Conservation (phyloP, 768 basidiomycete genomes). For the Kwoniella europaea region DNA sequence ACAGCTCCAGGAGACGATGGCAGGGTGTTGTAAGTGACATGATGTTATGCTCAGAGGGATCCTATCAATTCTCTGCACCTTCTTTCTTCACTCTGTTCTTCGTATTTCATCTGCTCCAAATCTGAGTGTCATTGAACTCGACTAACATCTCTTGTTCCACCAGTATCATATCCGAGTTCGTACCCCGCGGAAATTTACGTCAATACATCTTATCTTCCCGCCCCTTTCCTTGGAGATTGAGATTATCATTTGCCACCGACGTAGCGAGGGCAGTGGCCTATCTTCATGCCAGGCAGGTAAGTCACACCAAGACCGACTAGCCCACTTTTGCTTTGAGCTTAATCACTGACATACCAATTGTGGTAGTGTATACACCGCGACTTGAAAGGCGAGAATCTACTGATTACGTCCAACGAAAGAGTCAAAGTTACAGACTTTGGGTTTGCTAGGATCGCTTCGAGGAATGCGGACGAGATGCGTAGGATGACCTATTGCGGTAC, state of each 20-base stretch:
- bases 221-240: slow-evolving; percentile 89
- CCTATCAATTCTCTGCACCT: too few species aligned
- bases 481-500: slow-evolving; percentile 61
- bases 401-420: slow-evolving; percentile 91
- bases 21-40: slow-evolving; percentile 58
- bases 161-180: slow-evolving; percentile 91
- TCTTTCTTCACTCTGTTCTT: background rate
- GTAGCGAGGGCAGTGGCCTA: slow-evolving; percentile 94
- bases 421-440: slow-evolving; percentile 99
- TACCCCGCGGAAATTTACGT: slow-evolving; percentile 75
- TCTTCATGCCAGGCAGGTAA: slow-evolving; percentile 82
- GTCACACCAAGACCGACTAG: background rate
- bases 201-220: slow-evolving; percentile 78
- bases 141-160: slow-evolving; percentile 57
- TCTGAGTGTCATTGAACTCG: background rate
- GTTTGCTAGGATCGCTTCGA: slow-evolving; percentile 90
- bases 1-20: slow-evolving; percentile 50
- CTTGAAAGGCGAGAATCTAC: slow-evolving; percentile 94
- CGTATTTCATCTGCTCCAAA: slow-evolving; percentile 40
- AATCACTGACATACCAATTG: background rate
- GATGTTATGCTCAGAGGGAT: slow-evolving; percentile 34
- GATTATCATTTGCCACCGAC: slow-evolving; percentile 93
- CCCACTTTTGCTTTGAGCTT: slow-evolving; percentile 11
- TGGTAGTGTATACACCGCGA: slow-evolving; percentile 66
- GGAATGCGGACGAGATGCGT: slow-evolving; percentile 79